phyloP scores from a whole-genome alignment of 2,329 filamentous ascomycete species.

The Penicillium sp. region DNA sequence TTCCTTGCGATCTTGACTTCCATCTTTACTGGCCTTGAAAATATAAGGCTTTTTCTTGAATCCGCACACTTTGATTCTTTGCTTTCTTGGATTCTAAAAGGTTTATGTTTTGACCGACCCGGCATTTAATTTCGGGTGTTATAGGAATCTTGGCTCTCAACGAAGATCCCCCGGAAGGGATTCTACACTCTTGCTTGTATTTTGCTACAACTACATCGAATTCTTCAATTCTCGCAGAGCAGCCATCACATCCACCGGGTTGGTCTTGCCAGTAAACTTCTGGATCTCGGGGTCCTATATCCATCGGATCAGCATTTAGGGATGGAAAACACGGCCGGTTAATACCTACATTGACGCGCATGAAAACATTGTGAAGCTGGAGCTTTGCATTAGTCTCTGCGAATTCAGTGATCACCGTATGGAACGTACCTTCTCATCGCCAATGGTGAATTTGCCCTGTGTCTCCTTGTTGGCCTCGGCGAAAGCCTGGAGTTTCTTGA shows the following conservation, averaged over 20 bases:
- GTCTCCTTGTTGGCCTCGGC: conserved; percentile 78
- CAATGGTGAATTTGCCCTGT: conserved; percentile 93
- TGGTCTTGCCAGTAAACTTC: conserved; percentile 72
- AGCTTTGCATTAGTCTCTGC: background rate
- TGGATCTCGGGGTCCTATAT: conserved; percentile 73
- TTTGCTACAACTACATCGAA: conserved; percentile 31
- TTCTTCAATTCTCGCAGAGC: conserved; percentile 83
- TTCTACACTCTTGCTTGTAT: conserved; percentile 1
- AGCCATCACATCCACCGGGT: conserved; percentile 78
- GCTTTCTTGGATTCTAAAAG: background rate
- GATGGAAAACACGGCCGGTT: background rate
- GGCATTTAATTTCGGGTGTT: conserved; percentile 1
- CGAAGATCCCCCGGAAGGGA: conserved; percentile 9
- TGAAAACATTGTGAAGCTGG: conserved; percentile 94
- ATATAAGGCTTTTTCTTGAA: background rate
- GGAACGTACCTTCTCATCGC: conserved; percentile 76
- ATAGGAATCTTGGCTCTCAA: background rate
- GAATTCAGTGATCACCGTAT: no score
- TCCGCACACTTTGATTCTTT: background rate
- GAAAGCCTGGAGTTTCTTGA: conserved; percentile 72
- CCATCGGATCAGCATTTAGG: conserved; percentile 8
- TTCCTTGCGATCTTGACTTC: background rate
- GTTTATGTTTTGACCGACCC: background rate
- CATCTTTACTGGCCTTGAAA: background rate
- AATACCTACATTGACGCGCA: conserved; percentile 70